Base-by-base conservation (phyloP, 2,329 filamentous ascomycete species). In the Stachybotrys echinatus region DNA sequence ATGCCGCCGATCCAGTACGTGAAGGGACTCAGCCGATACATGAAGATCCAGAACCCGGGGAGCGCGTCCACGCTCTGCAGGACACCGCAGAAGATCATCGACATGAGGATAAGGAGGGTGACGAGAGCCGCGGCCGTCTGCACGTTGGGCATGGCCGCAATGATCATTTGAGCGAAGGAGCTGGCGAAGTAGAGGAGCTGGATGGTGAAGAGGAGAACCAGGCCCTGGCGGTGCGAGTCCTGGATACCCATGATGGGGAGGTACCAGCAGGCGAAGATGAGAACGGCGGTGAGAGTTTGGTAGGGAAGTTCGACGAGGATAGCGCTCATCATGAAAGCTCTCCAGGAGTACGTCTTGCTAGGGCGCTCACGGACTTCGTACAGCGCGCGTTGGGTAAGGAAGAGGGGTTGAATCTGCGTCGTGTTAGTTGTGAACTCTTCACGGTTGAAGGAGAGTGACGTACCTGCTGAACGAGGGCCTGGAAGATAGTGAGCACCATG, bases 21-120 rank as follows among this genome's bases (percentile, higher is more conserved):
- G 52, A 87, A 81, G 0, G 83, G 83, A 0, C 76, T 80, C 8
- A 81, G 69, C 31, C 80, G 74, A 65, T 87, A 87, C 79, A 88
- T 85, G 70, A 85, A 88, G 50, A 80, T 79, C 85, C 85, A 89
- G 71, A 88, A 88, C 1, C 76, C 72, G 0, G 85, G 84, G 4
- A 88, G 70, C 0, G 72, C 70, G 3, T 57, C 51, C 0, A 81
- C 77, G 0, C 74, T 61, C 50, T 82, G 78, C 49, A 87, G 68
- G 14, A 87, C 82, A 62, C 82, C 72, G 55, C 76, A 79, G 70
- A 84, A 84, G 49, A 79, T 73, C 49, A 81, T 63, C 52, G 69
- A 74, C 55, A 83, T 70, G 18, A 75, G 73, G 61, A 81, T 80
- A 22, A 82, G 58, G 43, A 84, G 59, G 17, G 79, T 79, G 51